A percentile compares a stretch with the other conserved stretches of the same genome.
Conservation (phyloP, 1,284 basidiomycete genomes). For the Termitomyces sp. region DNA sequence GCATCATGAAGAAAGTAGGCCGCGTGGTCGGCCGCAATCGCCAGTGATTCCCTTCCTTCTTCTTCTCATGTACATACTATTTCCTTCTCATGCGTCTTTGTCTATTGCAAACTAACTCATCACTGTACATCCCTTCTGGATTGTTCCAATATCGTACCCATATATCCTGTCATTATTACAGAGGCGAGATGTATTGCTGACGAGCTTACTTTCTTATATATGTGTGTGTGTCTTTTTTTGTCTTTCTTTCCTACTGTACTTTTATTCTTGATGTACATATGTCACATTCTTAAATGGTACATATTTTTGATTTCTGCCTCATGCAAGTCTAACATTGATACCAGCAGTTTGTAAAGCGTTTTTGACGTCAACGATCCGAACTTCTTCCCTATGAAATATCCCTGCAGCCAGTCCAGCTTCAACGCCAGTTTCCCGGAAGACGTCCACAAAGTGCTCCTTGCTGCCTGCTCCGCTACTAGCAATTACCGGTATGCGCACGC, state of each 20-base stretch:
- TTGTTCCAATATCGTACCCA: slow-evolving; percentile 12
- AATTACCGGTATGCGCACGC: slow-evolving; percentile 88
- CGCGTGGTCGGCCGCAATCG: slow-evolving; percentile 20
- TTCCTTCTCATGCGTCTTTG: background rate
- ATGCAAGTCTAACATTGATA: slow-evolving; percentile 45
- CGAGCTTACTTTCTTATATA: slow-evolving; percentile 1
- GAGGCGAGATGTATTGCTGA: slow-evolving; percentile 13
- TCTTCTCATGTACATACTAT: slow-evolving; percentile 2
- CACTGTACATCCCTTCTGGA: slow-evolving; percentile 11
- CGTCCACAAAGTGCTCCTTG: slow-evolving; percentile 79
- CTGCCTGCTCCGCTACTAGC: slow-evolving; percentile 92
- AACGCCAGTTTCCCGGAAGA: slow-evolving; percentile 75
- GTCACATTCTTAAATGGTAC: slow-evolving; percentile 3
- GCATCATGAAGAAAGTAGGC: slow-evolving; percentile 74
- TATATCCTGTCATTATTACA: slow-evolving; percentile 9
- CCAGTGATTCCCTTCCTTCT: slow-evolving; percentile 7
- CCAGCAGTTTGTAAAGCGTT: slow-evolving; percentile 42
- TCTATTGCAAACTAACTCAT: slow-evolving; percentile 13
- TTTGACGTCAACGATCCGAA: slow-evolving; percentile 73
- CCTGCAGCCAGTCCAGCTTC: slow-evolving; percentile 97
- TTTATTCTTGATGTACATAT: slow-evolving; percentile 14
- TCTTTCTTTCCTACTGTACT: slow-evolving; percentile 9
- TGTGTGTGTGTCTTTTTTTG: no score
- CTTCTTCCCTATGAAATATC: slow-evolving; percentile 93
- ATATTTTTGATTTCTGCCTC: background rate